Evolutionary conservation across 2,329 filamentous ascomycete genomes (phyloP).

Genomic region (Cytospora piceae): DNA sequence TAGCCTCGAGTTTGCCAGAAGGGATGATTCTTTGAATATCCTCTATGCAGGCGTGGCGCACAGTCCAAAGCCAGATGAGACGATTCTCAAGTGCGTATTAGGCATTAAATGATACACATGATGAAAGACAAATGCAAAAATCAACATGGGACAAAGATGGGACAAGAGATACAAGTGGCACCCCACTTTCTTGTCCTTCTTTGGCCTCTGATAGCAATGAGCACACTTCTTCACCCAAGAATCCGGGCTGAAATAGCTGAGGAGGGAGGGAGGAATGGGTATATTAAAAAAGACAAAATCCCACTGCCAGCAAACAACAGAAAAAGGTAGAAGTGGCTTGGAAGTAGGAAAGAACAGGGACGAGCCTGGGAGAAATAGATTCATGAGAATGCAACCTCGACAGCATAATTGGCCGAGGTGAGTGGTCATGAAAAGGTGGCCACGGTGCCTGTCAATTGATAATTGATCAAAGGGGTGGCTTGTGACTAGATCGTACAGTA

Average conservation of each 20-base stretch:
- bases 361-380: conserved; percentile 24
- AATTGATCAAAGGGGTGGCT: conserved; percentile 28
- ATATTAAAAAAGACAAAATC: conserved; percentile 10
- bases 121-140: conserved; percentile 16
- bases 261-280: conserved; percentile 10
- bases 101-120: conserved; percentile 25
- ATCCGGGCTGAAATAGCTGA: conserved; percentile 8
- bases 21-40: not conserved
- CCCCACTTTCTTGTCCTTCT: conserved; percentile 16
- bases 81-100: conserved; percentile 14
- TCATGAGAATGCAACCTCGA: conserved; percentile 17
- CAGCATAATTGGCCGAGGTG: conserved; percentile 25
- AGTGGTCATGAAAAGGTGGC: conserved; percentile 21
- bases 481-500: conserved; percentile 21
- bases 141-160: conserved; percentile 16
- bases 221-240: conserved; percentile 21
- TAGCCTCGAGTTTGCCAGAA: not conserved
- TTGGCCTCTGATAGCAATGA: conserved; percentile 15
- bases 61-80: conserved; percentile 6
- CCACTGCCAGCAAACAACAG: conserved; percentile 20
- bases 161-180: conserved; percentile 13
- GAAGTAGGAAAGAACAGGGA: conserved; percentile 22
- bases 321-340: conserved; percentile 10
- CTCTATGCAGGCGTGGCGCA: conserved; percentile 11
- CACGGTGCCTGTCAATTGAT: conserved; percentile 24